Base-by-base conservation (phyloP, 805 yeast genomes). In the Monosporozyma solicola region DNA sequence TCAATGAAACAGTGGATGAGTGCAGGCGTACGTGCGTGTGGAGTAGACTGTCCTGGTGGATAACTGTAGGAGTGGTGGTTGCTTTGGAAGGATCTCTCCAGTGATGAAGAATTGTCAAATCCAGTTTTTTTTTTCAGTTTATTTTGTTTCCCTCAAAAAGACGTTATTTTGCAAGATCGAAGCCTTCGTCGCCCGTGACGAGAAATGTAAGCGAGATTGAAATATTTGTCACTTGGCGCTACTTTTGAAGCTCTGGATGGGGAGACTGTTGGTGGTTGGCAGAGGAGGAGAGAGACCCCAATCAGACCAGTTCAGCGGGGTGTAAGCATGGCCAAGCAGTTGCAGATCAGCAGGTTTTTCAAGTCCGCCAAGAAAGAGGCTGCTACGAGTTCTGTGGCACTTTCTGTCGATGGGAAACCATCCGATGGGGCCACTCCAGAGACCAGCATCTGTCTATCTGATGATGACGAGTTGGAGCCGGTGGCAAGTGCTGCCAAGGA, bases 271-370 rank as follows among this genome's bases (percentile, higher is more conserved):
- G 20, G 20, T 20, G 9, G 15, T 10, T 2, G 31, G 46, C 9
- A 20, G 7, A 43, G 50, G 16, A 13, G 2, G 5, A 16, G 41
- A 4, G 15, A 4, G 32, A 2, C 20, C 20, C 20, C 20, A 20
- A 20, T 1, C n/a, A 2, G 20, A 20, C 20, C 20, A 20, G 20
- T 20, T 20, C 20, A n/a, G 20, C 11, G 8, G 45, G 3, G 31
- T 41, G 15, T 4, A 5, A 43, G 9, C 13, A 62, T 65, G 70
- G 54, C 56, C 3, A 51, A 50, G 11, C 71, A 67, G 48, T 66
- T 68, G 3, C 55, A 63, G 5, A 67, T 67, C 3, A 67, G 70
- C 49, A 57, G 57, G 50, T 68, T 68, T 44, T 68, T 68, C 51
- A 65, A 60, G 51, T 16, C 58, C 15, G 57, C 48, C 20, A 46